Evolutionary conservation across 441 rosid species (phyloP).

Genomic region (Adansonia grandidieri): DNA sequence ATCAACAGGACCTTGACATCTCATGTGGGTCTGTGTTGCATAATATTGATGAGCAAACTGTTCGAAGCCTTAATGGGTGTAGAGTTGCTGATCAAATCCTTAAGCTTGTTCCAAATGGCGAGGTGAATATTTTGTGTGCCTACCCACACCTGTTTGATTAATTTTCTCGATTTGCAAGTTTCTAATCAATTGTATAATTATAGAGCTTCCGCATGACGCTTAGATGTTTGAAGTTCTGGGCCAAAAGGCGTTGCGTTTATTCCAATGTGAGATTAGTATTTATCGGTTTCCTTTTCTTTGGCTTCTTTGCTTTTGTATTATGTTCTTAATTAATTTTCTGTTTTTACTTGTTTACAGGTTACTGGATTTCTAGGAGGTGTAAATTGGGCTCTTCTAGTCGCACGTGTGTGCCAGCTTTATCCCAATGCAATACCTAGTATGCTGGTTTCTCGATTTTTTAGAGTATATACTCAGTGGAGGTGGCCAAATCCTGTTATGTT

Average conservation of each 20-base stretch:
- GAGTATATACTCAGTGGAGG: conserved; percentile 92
- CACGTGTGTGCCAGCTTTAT: conserved; percentile 89
- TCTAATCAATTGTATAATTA: conserved; percentile 32
- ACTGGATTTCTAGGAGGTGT: conserved; percentile 83
- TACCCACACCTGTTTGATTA: neutral
- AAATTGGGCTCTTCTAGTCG: conserved; percentile 77
- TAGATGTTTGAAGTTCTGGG: conserved; percentile 91
- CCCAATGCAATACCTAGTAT: conserved; percentile 92
- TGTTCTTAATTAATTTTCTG: too few species aligned
- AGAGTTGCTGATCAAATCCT: conserved; percentile 97
- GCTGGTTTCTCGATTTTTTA: conserved; percentile 83
- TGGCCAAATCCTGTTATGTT: conserved; percentile 99
- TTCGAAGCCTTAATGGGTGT: conserved; percentile 97
- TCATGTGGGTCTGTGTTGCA: conserved; percentile 68
- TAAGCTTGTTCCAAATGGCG: conserved; percentile 82
- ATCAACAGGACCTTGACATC: conserved; percentile 84
- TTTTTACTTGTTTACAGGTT: conserved; percentile 54
- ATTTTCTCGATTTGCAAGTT: conserved; percentile 21
- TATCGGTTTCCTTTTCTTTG: conserved; percentile 10
- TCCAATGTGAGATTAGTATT: conserved; percentile 58
- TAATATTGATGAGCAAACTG: conserved; percentile 84
- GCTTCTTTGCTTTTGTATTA: neutral
- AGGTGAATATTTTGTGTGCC: conserved; percentile 48
- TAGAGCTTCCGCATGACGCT: conserved; percentile 80
- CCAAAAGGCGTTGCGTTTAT: conserved; percentile 86